Evolutionary conservation across 2,329 filamentous ascomycete species (phyloP), one percentile per base, ranked within the genome.

Genomic region (Diaporthe sp.): DNA sequence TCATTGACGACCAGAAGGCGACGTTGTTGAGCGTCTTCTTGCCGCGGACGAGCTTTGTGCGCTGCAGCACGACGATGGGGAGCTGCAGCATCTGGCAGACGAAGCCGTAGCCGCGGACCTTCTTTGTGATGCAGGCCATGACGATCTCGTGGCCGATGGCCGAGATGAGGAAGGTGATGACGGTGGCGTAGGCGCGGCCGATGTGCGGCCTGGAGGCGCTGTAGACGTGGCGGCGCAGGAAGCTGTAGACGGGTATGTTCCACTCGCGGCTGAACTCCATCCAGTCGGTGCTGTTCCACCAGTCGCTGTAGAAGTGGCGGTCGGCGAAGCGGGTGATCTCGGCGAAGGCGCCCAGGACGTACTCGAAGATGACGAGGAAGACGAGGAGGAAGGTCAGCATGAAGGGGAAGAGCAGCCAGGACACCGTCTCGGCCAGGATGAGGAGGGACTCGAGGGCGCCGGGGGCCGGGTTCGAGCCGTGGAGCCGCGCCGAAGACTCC

Each of bases 361-460:
- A 99, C 83, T 99, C 97, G 83, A 98, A 99, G 80, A 98, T 98
- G 83, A 98, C 95, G 74, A 99, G 92, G 86, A 99, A 99, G 72
- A 98, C 96, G 64, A 98, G 91, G 6, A 98, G 87, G 82, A 98
- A 97, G 5, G 93, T 97, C 76, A 98, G 89, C 95, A 98, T 98
- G 84, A 98, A 99, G 4, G 97, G 97, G 84, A 98, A 98, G 30
- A 99, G 89, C 25, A 99, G 91, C 87, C 94, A 92, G 74, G 94
- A 96, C 81, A 98, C 96, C 19, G 94, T 95, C 87, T 98, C 97
- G 38, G 94, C 91, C 33, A 99, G 89, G 77, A 98, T 92, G 75
- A 99, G 90, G 3, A 91, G 87, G 73, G 90, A 91, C 77, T 98
- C 97, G 2, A 89, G 85, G 38, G 87, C 81, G 54, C 87, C 82